phyloP scores from a whole-genome alignment of 805 yeast genomes.

The Yarrowia divulgata region DNA sequence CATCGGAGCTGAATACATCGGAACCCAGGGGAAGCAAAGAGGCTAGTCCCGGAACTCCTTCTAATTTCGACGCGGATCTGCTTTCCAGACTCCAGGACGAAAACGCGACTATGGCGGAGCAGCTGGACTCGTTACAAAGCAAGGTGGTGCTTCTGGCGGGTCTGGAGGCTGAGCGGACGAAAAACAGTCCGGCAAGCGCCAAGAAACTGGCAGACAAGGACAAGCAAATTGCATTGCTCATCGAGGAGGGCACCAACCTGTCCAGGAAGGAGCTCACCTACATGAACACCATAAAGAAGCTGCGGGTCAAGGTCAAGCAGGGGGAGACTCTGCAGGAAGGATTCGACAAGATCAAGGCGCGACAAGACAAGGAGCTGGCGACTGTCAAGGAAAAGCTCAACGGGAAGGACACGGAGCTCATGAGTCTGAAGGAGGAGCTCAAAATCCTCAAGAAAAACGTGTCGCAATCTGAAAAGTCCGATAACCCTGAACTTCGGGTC shows the following conservation, averaged over 20 bases:
- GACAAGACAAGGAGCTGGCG: constrained; percentile 54
- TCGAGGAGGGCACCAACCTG: constrained; percentile 78
- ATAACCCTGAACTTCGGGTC: constrained; percentile 48
- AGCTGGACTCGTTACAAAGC: constrained; percentile 45
- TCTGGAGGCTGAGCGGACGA: constrained; percentile 45
- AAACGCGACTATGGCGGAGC: constrained; percentile 38
- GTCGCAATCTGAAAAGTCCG: constrained; percentile 40
- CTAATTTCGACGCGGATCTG: not conserved
- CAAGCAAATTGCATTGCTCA: constrained; percentile 65
- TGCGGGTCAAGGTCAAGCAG: constrained; percentile 60
- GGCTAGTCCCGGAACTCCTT: no score
- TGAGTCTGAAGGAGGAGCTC: constrained; percentile 44
- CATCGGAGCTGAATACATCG: not conserved
- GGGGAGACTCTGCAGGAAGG: constrained; percentile 48
- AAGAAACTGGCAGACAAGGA: constrained; percentile 59
- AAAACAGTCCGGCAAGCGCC: constrained; percentile 41
- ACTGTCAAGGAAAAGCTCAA: constrained; percentile 49
- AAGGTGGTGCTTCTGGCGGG: constrained; percentile 49
- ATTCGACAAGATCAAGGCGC: constrained; percentile 47
- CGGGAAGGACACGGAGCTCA: constrained; percentile 44
- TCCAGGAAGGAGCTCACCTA: constrained; percentile 74
- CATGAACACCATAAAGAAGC: constrained; percentile 68
- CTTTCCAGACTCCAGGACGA: constrained; percentile 11
- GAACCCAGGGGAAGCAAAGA: not conserved
- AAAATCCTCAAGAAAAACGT: constrained; percentile 41